These are phyloP conservation scores for Poa pratensis DNA, from an alignment of 176 grass and related monocot genomes.

Conservation along the genomic window DNA sequence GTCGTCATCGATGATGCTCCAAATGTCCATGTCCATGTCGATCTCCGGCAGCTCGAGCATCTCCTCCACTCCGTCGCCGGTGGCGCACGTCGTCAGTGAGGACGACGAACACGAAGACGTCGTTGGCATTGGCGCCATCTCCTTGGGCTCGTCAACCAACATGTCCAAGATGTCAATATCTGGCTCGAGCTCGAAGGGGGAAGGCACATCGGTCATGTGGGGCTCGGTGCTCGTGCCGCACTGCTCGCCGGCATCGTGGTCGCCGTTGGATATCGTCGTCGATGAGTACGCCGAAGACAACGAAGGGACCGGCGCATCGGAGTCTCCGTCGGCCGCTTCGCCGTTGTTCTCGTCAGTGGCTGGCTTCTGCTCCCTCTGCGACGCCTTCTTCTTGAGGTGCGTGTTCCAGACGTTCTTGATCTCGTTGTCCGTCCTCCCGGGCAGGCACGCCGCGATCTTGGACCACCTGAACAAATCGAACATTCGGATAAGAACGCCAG, in stretches of 20 bases:
- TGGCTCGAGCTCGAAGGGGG: not conserved
- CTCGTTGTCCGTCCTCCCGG: conserved; percentile 95
- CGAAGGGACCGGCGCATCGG: not conserved
- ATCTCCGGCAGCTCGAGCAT: conserved; percentile 64
- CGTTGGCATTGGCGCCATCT: conserved; percentile 34
- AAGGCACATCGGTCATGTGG: not conserved
- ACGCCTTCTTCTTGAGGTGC: conserved; percentile 80
- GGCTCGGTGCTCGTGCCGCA: conserved; percentile 52
- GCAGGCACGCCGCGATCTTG: conserved; percentile 77
- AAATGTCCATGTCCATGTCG: conserved; percentile 59
- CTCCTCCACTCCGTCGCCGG: not conserved
- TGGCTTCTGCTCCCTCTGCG: conserved; percentile 31
- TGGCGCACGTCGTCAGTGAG: conserved; percentile 37
- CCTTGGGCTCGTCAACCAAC: conserved; percentile 31
- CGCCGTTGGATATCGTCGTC: not conserved
- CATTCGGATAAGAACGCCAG: not conserved
- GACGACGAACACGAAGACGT: conserved; percentile 60
- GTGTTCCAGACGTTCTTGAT: conserved; percentile 99
- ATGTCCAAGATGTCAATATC: conserved; percentile 49
- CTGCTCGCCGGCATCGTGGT: conserved; percentile 37
- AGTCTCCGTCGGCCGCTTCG: not conserved
- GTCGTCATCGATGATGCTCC: conserved; percentile 64
- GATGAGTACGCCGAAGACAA: conserved; percentile 49
- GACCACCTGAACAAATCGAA: conserved; percentile 62
- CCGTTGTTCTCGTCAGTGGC: not conserved